These are phyloP conservation scores for Colletotrichum ledebouriae DNA, from an alignment of 2,329 filamentous ascomycete genomes.

Conservation along the genomic window DNA sequence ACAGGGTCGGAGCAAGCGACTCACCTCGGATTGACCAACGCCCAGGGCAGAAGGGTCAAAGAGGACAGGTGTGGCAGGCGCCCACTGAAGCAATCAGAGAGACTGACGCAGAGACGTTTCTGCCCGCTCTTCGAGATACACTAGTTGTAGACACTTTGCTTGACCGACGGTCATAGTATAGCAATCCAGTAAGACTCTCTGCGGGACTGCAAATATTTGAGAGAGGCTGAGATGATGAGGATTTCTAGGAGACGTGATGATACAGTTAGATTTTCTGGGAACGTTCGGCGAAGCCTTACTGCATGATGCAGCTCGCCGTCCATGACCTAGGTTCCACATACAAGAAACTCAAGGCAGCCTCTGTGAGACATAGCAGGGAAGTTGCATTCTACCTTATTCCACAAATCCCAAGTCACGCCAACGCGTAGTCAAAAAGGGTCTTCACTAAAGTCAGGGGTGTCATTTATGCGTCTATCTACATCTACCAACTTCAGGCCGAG, in stretches of 20 bases:
- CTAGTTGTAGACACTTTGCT: too few species aligned
- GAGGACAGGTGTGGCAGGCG: too few species aligned
- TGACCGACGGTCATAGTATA: too few species aligned
- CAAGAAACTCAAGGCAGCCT: neutral
- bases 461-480: conserved; percentile 27
- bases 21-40: too few species aligned
- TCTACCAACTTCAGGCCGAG: conserved; percentile 5
- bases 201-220: too few species aligned
- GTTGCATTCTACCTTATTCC: conserved; percentile 1
- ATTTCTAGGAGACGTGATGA: neutral
- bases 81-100: too few species aligned
- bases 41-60: too few species aligned
- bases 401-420: neutral
- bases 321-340: neutral
- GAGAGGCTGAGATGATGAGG: neutral
- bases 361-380: neutral
- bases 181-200: too few species aligned
- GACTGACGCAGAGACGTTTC: too few species aligned
- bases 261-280: neutral
- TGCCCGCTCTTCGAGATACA: too few species aligned
- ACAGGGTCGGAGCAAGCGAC: neutral
- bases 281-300: neutral
- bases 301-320: conserved; percentile 3
- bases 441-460: conserved; percentile 38
- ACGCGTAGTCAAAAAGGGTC: neutral